phyloP scores from a whole-genome alignment of 2,329 filamentous ascomycete species.

The Albifimbria verrucaria region DNA sequence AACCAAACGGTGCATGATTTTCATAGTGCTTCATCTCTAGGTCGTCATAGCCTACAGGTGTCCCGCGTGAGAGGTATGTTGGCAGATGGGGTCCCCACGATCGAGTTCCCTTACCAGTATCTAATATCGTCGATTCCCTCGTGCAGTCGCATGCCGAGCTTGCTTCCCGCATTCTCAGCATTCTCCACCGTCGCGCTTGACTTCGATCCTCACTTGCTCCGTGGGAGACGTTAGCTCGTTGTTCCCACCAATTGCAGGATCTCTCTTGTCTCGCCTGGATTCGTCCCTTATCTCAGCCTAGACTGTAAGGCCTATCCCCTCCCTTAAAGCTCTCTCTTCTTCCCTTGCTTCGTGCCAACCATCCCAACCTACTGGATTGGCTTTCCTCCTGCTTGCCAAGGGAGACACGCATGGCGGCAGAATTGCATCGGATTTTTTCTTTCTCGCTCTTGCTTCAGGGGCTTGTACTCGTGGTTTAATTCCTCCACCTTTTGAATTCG shows the following conservation, averaged over 20 bases:
- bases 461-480: no score
- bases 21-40: neutral
- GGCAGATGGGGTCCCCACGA: constrained; percentile 5
- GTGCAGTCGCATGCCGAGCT: constrained; percentile 35
- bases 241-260: constrained; percentile 48
- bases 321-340: constrained; percentile 14
- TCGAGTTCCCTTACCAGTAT: constrained; percentile 11
- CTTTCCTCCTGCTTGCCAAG: constrained; percentile 7
- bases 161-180: constrained; percentile 28
- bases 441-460: no score
- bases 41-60: neutral
- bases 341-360: constrained; percentile 22
- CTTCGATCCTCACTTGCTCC: constrained; percentile 39
- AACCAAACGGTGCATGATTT: neutral
- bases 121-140: constrained; percentile 19
- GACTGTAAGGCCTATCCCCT: constrained; percentile 48
- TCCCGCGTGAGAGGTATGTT: constrained; percentile 22
- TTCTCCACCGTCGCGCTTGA: constrained; percentile 42
- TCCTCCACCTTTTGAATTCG: constrained; percentile 14
- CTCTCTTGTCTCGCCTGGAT: constrained; percentile 40
- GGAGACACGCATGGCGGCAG: no score
- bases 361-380: constrained; percentile 5
- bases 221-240: constrained; percentile 66
- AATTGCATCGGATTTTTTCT: no score
- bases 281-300: constrained; percentile 37